These are phyloP conservation scores for Exophiala xenobiotica DNA, from an alignment of 2,329 filamentous ascomycete genomes.

Conservation along the genomic window DNA sequence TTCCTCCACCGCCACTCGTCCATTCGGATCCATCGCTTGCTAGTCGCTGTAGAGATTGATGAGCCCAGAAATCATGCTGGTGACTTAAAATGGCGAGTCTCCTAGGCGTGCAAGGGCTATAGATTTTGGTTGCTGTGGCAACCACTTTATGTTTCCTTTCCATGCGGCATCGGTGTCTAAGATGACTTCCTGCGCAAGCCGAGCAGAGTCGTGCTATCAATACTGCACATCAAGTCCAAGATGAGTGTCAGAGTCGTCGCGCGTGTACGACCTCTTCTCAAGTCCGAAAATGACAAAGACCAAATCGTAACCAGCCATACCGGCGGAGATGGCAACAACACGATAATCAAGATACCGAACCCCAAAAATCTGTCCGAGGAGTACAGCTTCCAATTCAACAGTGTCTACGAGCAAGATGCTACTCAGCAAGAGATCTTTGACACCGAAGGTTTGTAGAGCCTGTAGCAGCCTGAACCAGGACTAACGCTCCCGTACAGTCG, in stretches of 20 bases:
- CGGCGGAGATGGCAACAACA: slow-evolving; percentile 58
- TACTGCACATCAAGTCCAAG: slow-evolving; percentile 3
- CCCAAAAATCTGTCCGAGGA: slow-evolving; percentile 89
- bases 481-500: slow-evolving; percentile 56
- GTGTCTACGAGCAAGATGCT: slow-evolving; percentile 78
- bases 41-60: too few relatives aligned
- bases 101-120: too few relatives aligned
- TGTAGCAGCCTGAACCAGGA: background rate
- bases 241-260: slow-evolving; percentile 76
- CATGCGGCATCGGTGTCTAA: too few relatives aligned
- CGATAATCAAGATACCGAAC: slow-evolving; percentile 83
- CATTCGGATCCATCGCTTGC: too few relatives aligned
- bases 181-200: background rate
- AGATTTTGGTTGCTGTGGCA: background rate
- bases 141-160: background rate
- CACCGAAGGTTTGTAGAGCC: slow-evolving; percentile 64
- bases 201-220: background rate
- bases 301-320: slow-evolving; percentile 70
- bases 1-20: too few relatives aligned
- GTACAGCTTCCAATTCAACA: slow-evolving; percentile 92
- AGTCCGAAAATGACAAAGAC: slow-evolving; percentile 82
- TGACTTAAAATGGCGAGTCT: too few relatives aligned
- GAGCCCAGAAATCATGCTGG: too few relatives aligned
- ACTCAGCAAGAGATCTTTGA: slow-evolving; percentile 87
- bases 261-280: slow-evolving; percentile 82